A percentile compares a stretch with the other conserved stretches of the same genome.
These are phyloP conservation scores for Asparagopsis taxiformis DNA, from an alignment of 31 red algal species.

Conservation along the genomic window DNA sequence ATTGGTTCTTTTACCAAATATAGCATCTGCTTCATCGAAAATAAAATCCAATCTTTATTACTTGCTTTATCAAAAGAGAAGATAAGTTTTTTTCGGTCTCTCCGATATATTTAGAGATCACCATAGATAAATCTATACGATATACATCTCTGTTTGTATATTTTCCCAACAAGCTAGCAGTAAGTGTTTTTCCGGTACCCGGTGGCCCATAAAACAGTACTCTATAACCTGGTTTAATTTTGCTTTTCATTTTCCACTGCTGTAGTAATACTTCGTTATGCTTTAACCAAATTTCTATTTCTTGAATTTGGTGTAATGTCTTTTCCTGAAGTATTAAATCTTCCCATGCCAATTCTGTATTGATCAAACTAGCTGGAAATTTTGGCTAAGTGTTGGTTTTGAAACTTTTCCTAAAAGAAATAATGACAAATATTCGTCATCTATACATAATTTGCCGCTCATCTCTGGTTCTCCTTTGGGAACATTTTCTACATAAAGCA, in stretches of 20 bases:
- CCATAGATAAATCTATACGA: not conserved
- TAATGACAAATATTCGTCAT: no score
- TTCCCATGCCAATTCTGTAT: no score
- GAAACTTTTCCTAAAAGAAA: no score
- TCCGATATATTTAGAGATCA: slow-evolving; percentile 1
- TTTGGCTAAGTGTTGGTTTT: no score
- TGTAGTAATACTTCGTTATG: no score
- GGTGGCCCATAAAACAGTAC: not conserved
- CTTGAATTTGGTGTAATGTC: no score
- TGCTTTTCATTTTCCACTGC: not conserved
- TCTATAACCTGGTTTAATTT: not conserved
- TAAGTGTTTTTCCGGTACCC: slow-evolving; percentile 5
- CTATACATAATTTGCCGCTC: no score
- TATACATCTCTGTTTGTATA: not conserved
- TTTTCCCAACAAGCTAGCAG: slow-evolving; percentile 1
- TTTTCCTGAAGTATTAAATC: no score
- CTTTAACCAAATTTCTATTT: no score
- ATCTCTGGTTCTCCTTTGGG: no score
- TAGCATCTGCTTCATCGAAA: slow-evolving; percentile 5
- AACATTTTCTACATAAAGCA: no score
- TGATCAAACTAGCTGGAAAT: no score
- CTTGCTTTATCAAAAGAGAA: not conserved
- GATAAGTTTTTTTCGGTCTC: slow-evolving; percentile 7
- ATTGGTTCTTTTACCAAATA: slow-evolving; percentile 7
- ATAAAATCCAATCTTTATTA: not conserved